Conservation (phyloP, 1,284 basidiomycete species). For the Trichosporon coremiiforme region DNA sequence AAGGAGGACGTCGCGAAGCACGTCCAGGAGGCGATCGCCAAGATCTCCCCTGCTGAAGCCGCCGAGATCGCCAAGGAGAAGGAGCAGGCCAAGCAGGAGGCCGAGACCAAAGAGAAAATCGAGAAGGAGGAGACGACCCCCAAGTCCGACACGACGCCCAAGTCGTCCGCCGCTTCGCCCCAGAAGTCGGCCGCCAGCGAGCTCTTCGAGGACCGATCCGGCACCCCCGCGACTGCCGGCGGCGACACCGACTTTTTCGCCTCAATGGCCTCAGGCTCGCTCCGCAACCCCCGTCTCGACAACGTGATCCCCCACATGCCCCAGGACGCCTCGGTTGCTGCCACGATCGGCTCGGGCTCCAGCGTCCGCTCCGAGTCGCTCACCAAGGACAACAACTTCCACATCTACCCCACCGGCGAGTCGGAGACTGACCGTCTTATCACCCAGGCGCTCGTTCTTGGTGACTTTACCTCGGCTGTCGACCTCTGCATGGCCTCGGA, state of each 20-base stretch:
- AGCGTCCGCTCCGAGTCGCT: conserved; percentile 75
- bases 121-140: conserved; percentile 55
- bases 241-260: conserved; percentile 80
- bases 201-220: conserved; percentile 60
- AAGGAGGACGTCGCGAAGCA: conserved; percentile 79
- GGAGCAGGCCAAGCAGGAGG: conserved; percentile 61
- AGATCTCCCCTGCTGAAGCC: conserved; percentile 58
- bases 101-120: conserved; percentile 71
- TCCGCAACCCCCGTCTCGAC: conserved; percentile 63
- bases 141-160: conserved; percentile 16
- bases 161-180: conserved; percentile 7
- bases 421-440: conserved; percentile 84
- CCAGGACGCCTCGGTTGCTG: conserved; percentile 86
- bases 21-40: conserved; percentile 78
- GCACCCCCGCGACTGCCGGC: conserved; percentile 61
- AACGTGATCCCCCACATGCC: conserved; percentile 75
- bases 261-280: conserved; percentile 63
- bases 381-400: conserved; percentile 70
- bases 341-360: conserved; percentile 82
- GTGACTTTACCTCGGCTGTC: conserved; percentile 92
- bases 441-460: conserved; percentile 89
- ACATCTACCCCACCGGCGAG: conserved; percentile 86
- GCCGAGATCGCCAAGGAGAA: conserved; percentile 72
- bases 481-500: conserved; percentile 86
- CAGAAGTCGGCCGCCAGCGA: conserved; percentile 8